Evolutionary conservation across 2,329 filamentous ascomycete genomes (phyloP).

Genomic region (Trichoderma koningii): DNA sequence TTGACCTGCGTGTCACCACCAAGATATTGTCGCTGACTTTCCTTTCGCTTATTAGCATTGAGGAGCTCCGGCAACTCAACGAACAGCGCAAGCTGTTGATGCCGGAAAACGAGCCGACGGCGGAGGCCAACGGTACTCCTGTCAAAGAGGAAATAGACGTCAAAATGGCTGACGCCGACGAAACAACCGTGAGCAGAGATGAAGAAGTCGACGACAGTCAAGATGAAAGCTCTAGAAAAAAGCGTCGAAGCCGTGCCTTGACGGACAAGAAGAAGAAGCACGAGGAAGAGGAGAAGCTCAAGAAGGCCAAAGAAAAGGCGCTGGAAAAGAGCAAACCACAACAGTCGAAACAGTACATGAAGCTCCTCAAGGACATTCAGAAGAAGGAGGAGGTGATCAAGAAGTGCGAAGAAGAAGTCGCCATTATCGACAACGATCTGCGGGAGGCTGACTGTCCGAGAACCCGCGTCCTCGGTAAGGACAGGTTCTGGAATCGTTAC

Average conservation of each 20-base stretch:
- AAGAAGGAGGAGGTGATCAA: slow-evolving; percentile 80
- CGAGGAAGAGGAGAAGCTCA: slow-evolving; percentile 69
- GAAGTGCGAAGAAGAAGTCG: slow-evolving; percentile 82
- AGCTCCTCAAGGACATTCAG: slow-evolving; percentile 83
- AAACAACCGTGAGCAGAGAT: slow-evolving; percentile 56
- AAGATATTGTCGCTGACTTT: slow-evolving; percentile 11
- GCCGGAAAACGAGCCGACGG: slow-evolving; percentile 70
- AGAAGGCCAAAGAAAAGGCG: slow-evolving; percentile 70
- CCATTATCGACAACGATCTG: slow-evolving; percentile 83
- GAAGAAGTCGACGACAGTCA: slow-evolving; percentile 68
- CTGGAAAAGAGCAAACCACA: slow-evolving; percentile 71
- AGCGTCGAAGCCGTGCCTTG: slow-evolving; percentile 59
- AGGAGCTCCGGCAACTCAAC: slow-evolving; percentile 70
- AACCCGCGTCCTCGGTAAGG: slow-evolving; percentile 85
- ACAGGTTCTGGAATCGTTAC: slow-evolving; percentile 97
- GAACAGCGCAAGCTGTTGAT: slow-evolving; percentile 72
- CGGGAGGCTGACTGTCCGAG: slow-evolving; percentile 92
- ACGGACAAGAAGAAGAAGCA: slow-evolving; percentile 74
- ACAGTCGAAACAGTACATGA: slow-evolving; percentile 85
- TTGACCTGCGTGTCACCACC: no score
- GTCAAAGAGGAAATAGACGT: slow-evolving; percentile 56
- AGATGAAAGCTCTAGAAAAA: slow-evolving; percentile 61
- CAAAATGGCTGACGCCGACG: slow-evolving; percentile 65
- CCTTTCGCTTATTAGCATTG: slow-evolving; percentile 52
- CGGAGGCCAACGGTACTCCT: slow-evolving; percentile 53